A percentile compares a stretch with the other conserved stretches of the same genome.
Evolutionary conservation across 116 monocot species (phyloP).

Genomic region (Cymodocea nodosa): DNA sequence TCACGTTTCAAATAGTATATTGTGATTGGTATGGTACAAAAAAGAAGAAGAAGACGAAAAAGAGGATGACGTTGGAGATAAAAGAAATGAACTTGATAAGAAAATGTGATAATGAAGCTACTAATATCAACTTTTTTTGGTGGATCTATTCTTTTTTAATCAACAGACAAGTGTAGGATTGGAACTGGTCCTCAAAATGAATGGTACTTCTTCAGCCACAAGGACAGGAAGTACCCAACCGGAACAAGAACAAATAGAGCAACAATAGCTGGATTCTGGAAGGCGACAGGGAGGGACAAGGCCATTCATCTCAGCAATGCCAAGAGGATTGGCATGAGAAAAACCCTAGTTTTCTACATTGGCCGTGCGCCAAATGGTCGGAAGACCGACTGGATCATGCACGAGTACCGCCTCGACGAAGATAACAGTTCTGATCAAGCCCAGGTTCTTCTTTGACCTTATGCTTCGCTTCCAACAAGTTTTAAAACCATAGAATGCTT

Average conservation of each 20-base stretch:
- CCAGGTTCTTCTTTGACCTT: slow-evolving; percentile 22
- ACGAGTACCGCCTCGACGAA: slow-evolving; percentile 81
- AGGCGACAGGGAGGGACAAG: slow-evolving; percentile 92
- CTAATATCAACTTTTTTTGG: not conserved
- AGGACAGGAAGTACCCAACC: slow-evolving; percentile 95
- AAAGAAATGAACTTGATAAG: too few species aligned
- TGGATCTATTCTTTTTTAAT: not conserved
- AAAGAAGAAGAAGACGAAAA: too few species aligned
- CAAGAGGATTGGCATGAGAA: slow-evolving; percentile 89
- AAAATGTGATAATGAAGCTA: too few species aligned
- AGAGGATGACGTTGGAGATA: too few species aligned
- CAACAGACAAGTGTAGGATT: slow-evolving; percentile 73
- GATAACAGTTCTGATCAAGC: slow-evolving; percentile 13
- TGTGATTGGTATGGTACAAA: too few species aligned
- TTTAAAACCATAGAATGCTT: too few species aligned
- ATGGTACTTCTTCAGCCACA: slow-evolving; percentile 98
- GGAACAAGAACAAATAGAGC: slow-evolving; percentile 86
- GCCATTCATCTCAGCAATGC: slow-evolving; percentile 53
- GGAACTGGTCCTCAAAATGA: slow-evolving; percentile 80
- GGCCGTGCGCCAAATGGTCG: slow-evolving; percentile 92
- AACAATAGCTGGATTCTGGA: slow-evolving; percentile 88
- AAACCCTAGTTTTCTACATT: slow-evolving; percentile 92
- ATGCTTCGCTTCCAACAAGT: too few species aligned
- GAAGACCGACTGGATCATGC: slow-evolving; percentile 99
- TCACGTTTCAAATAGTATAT: too few species aligned